A percentile compares a stretch with the other conserved stretches of the same genome.
Conservation (phyloP, 139 green algal species). For the Nannochloris sp. region DNA sequence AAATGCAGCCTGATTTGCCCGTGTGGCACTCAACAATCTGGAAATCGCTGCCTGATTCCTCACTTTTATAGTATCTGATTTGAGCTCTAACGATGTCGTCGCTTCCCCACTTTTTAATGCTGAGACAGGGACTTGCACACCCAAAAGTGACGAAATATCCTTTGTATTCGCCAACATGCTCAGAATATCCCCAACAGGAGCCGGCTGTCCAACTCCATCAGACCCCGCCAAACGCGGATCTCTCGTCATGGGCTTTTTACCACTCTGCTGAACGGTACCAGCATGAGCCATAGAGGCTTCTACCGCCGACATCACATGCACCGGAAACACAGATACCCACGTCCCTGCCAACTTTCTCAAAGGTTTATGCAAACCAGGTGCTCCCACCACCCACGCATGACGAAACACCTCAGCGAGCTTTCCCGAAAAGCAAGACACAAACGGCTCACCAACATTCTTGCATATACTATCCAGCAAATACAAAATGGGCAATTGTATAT, state of each 20-base stretch:
- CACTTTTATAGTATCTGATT: background rate
- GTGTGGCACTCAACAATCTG: slow-evolving; percentile 18
- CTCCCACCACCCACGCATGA: slow-evolving; percentile 31
- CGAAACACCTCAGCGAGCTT: slow-evolving; percentile 21
- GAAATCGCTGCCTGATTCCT: slow-evolving; percentile 22
- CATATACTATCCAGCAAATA: slow-evolving; percentile 74
- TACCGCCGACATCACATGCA: slow-evolving; percentile 29
- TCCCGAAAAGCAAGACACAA: slow-evolving; percentile 38
- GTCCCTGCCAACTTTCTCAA: slow-evolving; percentile 50
- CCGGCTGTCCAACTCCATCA: background rate
- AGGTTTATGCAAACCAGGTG: slow-evolving; percentile 17
- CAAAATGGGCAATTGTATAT: slow-evolving; percentile 54
- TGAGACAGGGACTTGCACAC: background rate
- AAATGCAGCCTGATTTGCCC: slow-evolving; percentile 11
- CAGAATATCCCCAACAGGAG: too few species aligned
- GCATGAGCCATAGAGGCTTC: background rate
- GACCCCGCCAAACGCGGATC: slow-evolving; percentile 16
- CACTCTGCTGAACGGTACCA: background rate
- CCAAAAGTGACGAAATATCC: too few species aligned
- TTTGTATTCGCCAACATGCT: too few species aligned
- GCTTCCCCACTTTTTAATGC: background rate
- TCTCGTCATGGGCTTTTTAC: slow-evolving; percentile 2
- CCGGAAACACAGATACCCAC: slow-evolving; percentile 43
- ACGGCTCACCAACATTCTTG: slow-evolving; percentile 61
- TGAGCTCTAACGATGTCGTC: background rate